A percentile compares a stretch with the other conserved stretches of the same genome.
phyloP scores from a whole-genome alignment of 129 eudicot species.

The Tagetes erecta region DNA sequence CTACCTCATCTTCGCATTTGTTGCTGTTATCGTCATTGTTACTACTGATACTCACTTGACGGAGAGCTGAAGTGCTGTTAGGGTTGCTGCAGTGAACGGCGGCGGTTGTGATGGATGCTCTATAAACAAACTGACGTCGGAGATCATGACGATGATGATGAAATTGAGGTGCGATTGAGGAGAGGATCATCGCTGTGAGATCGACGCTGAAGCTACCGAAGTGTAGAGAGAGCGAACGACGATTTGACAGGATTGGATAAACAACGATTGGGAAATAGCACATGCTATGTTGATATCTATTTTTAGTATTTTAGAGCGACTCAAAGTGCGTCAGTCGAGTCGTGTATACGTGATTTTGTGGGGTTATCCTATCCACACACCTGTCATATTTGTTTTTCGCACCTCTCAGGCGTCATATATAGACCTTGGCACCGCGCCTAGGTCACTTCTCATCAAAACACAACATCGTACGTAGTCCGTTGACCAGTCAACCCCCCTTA shows the following conservation, averaged over 20 bases:
- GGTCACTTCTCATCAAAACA: too few relatives aligned
- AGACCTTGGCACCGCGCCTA: too few relatives aligned
- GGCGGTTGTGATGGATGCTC: conserved; percentile 16
- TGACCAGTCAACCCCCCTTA: too few relatives aligned
- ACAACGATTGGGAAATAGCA: too few relatives aligned
- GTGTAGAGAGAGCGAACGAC: neutral
- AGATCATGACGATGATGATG: conserved; percentile 8
- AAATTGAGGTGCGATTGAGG: conserved; percentile 22
- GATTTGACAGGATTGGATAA: neutral
- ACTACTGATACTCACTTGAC: conserved; percentile 37
- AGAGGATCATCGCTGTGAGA: conserved; percentile 26
- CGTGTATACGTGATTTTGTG: too few relatives aligned
- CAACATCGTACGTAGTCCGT: too few relatives aligned
- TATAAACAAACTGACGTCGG: conserved; percentile 15
- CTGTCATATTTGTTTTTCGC: too few relatives aligned
- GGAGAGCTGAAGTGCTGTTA: conserved; percentile 39
- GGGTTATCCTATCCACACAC: too few relatives aligned
- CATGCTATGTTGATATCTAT: too few relatives aligned
- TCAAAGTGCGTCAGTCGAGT: too few relatives aligned
- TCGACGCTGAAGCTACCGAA: neutral
- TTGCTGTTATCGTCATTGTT: conserved; percentile 11
- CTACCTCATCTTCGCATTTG: conserved; percentile 30
- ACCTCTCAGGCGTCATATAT: too few relatives aligned
- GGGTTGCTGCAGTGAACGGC: conserved; percentile 47
- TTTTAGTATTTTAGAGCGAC: too few relatives aligned